A percentile compares a stretch with the other conserved stretches of the same genome.
Evolutionary conservation across 1,139 yeast species (phyloP).

Genomic region (Zygoascus meyerae): DNA sequence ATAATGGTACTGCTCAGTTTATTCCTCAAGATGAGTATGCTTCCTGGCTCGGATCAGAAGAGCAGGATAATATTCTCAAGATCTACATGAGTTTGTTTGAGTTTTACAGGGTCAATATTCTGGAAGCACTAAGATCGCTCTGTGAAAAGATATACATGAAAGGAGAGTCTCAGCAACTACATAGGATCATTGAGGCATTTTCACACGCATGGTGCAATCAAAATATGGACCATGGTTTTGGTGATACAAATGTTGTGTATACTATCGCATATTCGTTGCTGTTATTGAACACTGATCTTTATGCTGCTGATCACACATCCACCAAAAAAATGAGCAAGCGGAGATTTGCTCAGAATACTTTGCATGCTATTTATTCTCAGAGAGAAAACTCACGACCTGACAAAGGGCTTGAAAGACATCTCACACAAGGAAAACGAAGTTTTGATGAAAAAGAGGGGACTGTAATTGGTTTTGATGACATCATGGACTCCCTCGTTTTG

Average conservation of each 20-base stretch:
- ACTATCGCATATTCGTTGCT: constrained; percentile 67
- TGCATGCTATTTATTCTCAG: constrained; percentile 22
- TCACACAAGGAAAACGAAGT: constrained; percentile 2
- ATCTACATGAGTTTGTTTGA: constrained; percentile 31
- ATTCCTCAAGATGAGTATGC: constrained; percentile 29
- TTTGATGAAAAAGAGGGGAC: neutral
- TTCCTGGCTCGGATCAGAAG: constrained; percentile 27
- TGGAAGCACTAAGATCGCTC: constrained; percentile 52
- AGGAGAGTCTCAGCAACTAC: constrained; percentile 81
- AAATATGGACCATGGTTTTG: constrained; percentile 43
- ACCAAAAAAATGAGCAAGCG: constrained; percentile 35
- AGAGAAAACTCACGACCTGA: neutral
- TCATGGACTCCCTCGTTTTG: constrained; percentile 21
- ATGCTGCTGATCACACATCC: constrained; percentile 32
- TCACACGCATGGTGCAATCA: constrained; percentile 58
- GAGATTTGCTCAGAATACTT: constrained; percentile 27
- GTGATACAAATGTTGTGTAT: constrained; percentile 60
- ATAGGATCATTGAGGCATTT: constrained; percentile 63
- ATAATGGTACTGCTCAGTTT: constrained; percentile 21
- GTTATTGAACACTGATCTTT: constrained; percentile 49
- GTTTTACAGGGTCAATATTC: constrained; percentile 27
- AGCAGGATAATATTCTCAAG: constrained; percentile 19
- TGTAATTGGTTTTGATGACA: neutral
- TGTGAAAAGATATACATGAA: constrained; percentile 64
- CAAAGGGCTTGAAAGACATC: neutral